Percentiles rank a stretch among this genome's conserved stretches.
These are phyloP conservation scores for Quercus phellos DNA, from an alignment of 331 rosid genomes.

Conservation along the genomic window DNA sequence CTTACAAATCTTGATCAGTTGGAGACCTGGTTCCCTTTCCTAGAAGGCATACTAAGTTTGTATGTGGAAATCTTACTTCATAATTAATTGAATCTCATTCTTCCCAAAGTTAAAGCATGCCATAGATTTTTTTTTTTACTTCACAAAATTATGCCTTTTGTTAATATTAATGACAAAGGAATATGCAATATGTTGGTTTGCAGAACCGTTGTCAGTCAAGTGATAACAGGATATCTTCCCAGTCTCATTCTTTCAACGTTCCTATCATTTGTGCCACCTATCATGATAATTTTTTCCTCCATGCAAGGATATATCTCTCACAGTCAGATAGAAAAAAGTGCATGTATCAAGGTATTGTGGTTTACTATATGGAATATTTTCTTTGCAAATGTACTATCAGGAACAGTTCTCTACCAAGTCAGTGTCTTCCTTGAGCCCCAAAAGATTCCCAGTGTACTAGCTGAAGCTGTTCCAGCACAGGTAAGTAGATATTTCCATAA, in stretches of 20 bases:
- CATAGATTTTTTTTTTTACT: neutral
- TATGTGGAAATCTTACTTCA: slow-evolving; percentile 39
- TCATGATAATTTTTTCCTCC: slow-evolving; percentile 67
- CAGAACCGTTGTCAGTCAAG: slow-evolving; percentile 72
- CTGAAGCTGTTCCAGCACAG: slow-evolving; percentile 84
- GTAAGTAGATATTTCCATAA: slow-evolving; percentile 31
- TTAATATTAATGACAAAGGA: neutral
- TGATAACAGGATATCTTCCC: slow-evolving; percentile 89
- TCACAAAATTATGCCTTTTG: neutral
- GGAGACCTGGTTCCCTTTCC: slow-evolving; percentile 64
- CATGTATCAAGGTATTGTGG: slow-evolving; percentile 63
- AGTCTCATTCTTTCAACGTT: slow-evolving; percentile 76
- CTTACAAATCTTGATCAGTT: slow-evolving; percentile 66
- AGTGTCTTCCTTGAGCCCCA: slow-evolving; percentile 69
- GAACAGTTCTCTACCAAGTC: slow-evolving; percentile 63
- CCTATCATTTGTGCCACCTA: slow-evolving; percentile 60
- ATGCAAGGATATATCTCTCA: slow-evolving; percentile 66
- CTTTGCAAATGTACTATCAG: slow-evolving; percentile 85
- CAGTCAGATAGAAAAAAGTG: slow-evolving; percentile 67
- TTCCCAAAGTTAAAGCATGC: slow-evolving; percentile 6
- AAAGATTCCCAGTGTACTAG: slow-evolving; percentile 61
- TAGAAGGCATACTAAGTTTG: slow-evolving; percentile 53
- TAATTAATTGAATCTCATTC: slow-evolving; percentile 5
- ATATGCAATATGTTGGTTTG: slow-evolving; percentile 20
- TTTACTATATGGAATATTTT: slow-evolving; percentile 85